Conservation (phyloP, 257 asterid species). For the Nyctanthes arbortristis region DNA sequence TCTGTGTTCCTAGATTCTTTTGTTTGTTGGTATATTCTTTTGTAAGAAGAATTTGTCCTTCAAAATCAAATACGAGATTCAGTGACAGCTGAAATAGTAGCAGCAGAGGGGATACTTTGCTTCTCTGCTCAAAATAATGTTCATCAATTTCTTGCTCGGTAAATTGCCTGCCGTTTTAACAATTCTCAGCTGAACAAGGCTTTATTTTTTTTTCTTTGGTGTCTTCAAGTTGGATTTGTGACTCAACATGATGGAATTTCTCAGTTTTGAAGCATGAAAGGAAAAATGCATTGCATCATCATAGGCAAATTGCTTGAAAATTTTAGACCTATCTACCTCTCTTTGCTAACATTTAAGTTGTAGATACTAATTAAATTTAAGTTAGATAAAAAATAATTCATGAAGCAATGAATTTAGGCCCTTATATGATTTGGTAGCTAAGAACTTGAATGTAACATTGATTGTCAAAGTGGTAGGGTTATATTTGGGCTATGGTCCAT, state of each 20-base stretch:
- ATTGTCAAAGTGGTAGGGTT: slow-evolving; percentile 8
- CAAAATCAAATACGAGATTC: slow-evolving; percentile 1
- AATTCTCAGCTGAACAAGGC: too few relatives aligned
- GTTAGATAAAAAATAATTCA: slow-evolving; percentile 14
- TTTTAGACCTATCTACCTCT: background rate
- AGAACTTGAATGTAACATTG: slow-evolving; percentile 29
- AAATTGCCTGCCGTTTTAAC: too few relatives aligned
- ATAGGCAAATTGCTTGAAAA: background rate
- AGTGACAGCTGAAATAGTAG: slow-evolving; percentile 9
- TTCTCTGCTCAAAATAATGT: slow-evolving; percentile 16
- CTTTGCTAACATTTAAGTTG: background rate
- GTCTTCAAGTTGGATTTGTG: slow-evolving; percentile 2
- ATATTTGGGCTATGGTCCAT: background rate
- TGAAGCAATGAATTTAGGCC: slow-evolving; percentile 20
- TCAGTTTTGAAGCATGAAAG: background rate
- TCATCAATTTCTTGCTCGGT: too few relatives aligned
- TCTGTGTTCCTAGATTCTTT: slow-evolving; percentile 27
- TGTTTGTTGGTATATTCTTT: slow-evolving; percentile 35
- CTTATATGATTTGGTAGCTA: slow-evolving; percentile 24
- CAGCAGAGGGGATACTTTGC: slow-evolving; percentile 5
- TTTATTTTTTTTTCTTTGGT: background rate
- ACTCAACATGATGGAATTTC: background rate
- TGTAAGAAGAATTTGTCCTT: slow-evolving; percentile 35
- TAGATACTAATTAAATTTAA: background rate
- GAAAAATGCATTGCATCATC: too few relatives aligned